phyloP scores from a whole-genome alignment of 2,329 filamentous ascomycete genomes.

The Botrytis byssoidea region DNA sequence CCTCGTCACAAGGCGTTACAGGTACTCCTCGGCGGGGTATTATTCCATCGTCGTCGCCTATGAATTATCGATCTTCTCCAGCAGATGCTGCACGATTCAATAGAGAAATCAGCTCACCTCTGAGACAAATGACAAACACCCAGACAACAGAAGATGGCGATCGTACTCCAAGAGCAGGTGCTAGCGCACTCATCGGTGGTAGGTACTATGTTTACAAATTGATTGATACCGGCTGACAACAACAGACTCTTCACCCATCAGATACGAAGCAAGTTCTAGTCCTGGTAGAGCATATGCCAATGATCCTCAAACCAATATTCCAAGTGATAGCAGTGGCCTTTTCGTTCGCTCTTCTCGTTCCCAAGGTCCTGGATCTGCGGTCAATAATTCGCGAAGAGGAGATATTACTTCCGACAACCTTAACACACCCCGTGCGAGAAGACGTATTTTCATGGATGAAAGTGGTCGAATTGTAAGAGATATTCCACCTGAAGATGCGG shows the following conservation, averaged over 20 bases:
- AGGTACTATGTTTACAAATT: constrained; percentile 33
- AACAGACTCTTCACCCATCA: constrained; percentile 88
- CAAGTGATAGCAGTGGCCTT: constrained; percentile 80
- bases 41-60: constrained; percentile 74
- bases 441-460: constrained; percentile 57
- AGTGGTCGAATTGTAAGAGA: constrained; percentile 57
- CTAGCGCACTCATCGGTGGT: constrained; percentile 58
- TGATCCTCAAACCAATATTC: constrained; percentile 65
- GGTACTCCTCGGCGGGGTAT: constrained; percentile 50
- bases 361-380: constrained; percentile 48
- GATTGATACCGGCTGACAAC: constrained; percentile 17
- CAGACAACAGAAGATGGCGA: constrained; percentile 59
- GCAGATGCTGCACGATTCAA: constrained; percentile 42
- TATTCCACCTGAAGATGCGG: constrained; percentile 51
- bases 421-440: constrained; percentile 51
- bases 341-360: constrained; percentile 69
- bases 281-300: constrained; percentile 59
- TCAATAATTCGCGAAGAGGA: constrained; percentile 66
- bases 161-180: constrained; percentile 68
- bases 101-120: constrained; percentile 54
- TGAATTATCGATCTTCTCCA: constrained; percentile 71
- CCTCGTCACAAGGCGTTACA: constrained; percentile 35
- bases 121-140: constrained; percentile 58
- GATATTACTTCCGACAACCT: constrained; percentile 82
- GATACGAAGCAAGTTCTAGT: constrained; percentile 87